phyloP scores from a whole-genome alignment of 108 stramenopile genomes.

The Cyclostephanos tholiformis region DNA sequence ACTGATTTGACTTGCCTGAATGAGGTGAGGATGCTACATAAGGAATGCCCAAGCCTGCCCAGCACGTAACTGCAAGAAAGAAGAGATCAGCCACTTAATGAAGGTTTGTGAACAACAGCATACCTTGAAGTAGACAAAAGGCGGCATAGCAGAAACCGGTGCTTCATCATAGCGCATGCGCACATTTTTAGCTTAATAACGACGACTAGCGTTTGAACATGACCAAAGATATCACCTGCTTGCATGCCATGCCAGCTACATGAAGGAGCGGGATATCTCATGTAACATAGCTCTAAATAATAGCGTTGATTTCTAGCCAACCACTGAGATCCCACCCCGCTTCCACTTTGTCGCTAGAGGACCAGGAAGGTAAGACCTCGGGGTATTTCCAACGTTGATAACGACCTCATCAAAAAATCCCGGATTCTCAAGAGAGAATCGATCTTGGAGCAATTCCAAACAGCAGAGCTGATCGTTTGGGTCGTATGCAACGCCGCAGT shows the following conservation, averaged over 20 bases:
- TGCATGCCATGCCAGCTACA: neutral
- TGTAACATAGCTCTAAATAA: neutral
- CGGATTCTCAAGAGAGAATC: constrained; percentile 46
- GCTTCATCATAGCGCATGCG: too few relatives aligned
- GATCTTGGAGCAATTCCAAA: constrained; percentile 55
- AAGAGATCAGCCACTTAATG: constrained; percentile 6
- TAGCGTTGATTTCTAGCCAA: neutral
- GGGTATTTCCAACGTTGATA: constrained; percentile 54
- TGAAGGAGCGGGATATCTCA: neutral
- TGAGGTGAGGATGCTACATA: neutral
- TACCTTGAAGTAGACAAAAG: neutral
- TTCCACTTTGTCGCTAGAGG: constrained; percentile 55
- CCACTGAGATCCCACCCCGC: neutral
- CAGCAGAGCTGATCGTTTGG: constrained; percentile 54
- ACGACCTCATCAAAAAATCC: constrained; percentile 75
- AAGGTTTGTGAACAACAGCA: constrained; percentile 1
- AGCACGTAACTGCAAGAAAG: constrained; percentile 16
- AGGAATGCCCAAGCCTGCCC: neutral
- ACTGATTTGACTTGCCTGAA: constrained; percentile 1
- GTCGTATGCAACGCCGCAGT: constrained; percentile 30
- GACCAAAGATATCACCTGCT: neutral
- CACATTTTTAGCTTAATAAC: neutral
- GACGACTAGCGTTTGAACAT: neutral
- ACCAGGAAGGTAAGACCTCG: constrained; percentile 38
- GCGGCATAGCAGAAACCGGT: too few relatives aligned